These are phyloP conservation scores for Leavenworthia alabamica DNA, from an alignment of 345 rosid genomes.

Conservation along the genomic window DNA sequence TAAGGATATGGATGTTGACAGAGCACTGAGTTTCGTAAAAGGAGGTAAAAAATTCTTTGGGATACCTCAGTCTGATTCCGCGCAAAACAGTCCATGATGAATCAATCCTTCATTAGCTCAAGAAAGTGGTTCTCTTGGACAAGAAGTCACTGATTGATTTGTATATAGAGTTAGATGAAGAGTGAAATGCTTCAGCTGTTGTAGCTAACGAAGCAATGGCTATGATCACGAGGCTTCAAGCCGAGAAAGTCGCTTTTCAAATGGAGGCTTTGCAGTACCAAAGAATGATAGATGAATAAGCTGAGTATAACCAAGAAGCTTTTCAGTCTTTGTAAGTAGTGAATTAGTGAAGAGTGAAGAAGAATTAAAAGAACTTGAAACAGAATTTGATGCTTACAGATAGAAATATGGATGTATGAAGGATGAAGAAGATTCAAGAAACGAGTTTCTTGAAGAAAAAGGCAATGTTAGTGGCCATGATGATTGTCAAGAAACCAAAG, in stretches of 20 bases:
- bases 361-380: conserved; percentile 53
- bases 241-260: conserved; percentile 86
- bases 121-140: conserved; percentile 71
- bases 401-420: conserved; percentile 44
- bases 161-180: conserved; percentile 93
- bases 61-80: conserved; percentile 66
- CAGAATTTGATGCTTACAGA: conserved; percentile 61
- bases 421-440: conserved; percentile 10
- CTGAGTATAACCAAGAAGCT: conserved; percentile 89
- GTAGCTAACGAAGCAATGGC: conserved; percentile 97
- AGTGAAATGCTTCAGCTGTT: conserved; percentile 77
- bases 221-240: conserved; percentile 87
- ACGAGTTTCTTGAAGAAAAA: conserved; percentile 28
- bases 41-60: conserved; percentile 62
- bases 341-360: conserved; percentile 58
- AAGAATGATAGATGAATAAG: conserved; percentile 99
- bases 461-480: conserved; percentile 14
- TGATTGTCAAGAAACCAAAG: conserved; percentile 20
- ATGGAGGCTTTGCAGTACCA: conserved; percentile 98
- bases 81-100: conserved; percentile 56
- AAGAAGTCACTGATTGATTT: conserved; percentile 75
- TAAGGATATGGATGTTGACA: conserved; percentile 72
- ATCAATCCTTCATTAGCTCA: conserved; percentile 55
- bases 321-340: conserved; percentile 50
- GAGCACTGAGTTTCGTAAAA: conserved; percentile 44